These are phyloP conservation scores for Pestalotiopsis sp. DNA, from an alignment of 2,329 filamentous ascomycete species.

Conservation along the genomic window DNA sequence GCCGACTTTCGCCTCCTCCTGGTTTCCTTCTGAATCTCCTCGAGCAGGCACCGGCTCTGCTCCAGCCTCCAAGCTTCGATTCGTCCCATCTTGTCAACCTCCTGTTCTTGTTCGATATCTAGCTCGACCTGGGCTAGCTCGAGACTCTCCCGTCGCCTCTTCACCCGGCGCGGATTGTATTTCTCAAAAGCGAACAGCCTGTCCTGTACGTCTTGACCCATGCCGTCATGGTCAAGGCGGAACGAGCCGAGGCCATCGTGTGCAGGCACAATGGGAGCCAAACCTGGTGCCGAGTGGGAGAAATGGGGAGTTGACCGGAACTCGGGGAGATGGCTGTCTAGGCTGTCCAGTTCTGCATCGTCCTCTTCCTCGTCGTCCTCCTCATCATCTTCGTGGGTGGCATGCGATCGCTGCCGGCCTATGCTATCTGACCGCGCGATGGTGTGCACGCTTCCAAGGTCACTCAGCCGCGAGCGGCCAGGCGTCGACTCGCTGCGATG, in stretches of 20 bases:
- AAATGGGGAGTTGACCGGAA: slow-evolving; percentile 68
- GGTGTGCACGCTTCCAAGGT: slow-evolving; percentile 78
- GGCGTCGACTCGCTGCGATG: slow-evolving; percentile 65
- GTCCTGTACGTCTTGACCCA: slow-evolving; percentile 68
- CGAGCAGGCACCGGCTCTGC: slow-evolving; percentile 81
- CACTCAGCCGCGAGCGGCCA: slow-evolving; percentile 75
- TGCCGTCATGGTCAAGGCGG: slow-evolving; percentile 59
- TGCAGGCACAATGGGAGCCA: slow-evolving; percentile 76
- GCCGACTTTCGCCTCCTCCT: slow-evolving; percentile 59
- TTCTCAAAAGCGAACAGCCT: slow-evolving; percentile 88
- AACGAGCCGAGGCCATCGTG: slow-evolving; percentile 95
- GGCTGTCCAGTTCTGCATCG: slow-evolving; percentile 83
- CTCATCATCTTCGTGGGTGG: slow-evolving; percentile 45
- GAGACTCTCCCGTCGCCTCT: slow-evolving; percentile 54
- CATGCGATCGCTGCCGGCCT: slow-evolving; percentile 18
- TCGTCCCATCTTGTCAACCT: slow-evolving; percentile 75
- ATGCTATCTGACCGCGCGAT: slow-evolving; percentile 59
- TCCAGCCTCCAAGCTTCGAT: slow-evolving; percentile 94
- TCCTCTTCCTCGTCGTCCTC: slow-evolving; percentile 60
- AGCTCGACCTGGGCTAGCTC: slow-evolving; percentile 53
- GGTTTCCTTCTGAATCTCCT: slow-evolving; percentile 89
- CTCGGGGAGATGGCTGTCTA: slow-evolving; percentile 89
- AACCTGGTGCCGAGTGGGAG: slow-evolving; percentile 41
- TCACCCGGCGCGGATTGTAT: slow-evolving; percentile 73
- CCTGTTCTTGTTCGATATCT: slow-evolving; percentile 59